A percentile compares a stretch with the other conserved stretches of the same genome.
Conservation (phyloP, 768 basidiomycete genomes). For the Amyloporia xantha region DNA sequence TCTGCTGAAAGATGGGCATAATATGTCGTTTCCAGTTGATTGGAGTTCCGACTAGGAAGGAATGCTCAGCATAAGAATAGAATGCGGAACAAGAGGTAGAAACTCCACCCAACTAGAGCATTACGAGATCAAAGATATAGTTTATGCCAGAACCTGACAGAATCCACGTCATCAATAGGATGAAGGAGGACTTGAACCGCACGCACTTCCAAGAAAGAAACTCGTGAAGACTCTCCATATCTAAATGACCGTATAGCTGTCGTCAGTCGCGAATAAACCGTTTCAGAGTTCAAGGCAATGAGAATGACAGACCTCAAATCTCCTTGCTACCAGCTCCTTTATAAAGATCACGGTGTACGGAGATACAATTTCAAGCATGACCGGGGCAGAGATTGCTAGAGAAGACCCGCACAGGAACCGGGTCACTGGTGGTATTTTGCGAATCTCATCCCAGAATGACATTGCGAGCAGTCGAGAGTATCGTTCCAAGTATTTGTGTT, state of each 20-base stretch:
- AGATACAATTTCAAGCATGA: conserved; percentile 47
- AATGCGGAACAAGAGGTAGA: background rate
- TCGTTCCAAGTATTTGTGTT: background rate
- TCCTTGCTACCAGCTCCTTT: conserved; percentile 34
- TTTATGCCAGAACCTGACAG: conserved; percentile 39
- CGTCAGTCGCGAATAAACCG: background rate
- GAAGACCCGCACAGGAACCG: conserved; percentile 60
- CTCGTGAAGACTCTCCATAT: conserved; percentile 69
- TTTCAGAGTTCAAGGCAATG: background rate
- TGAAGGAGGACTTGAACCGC: background rate
- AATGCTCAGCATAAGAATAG: background rate
- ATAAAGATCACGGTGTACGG: conserved; percentile 52
- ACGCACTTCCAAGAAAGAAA: conserved; percentile 62
- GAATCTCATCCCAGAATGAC: conserved; percentile 44
- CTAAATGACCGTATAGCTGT: conserved; percentile 29
- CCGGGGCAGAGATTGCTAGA: conserved; percentile 51
- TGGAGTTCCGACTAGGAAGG: conserved; percentile 52
- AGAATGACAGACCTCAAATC: conserved; percentile 44
- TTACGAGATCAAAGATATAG: conserved; percentile 60
- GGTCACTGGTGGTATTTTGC: conserved; percentile 81
- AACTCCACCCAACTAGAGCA: conserved; percentile 53
- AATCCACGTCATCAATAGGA: background rate
- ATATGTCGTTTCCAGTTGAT: conserved; percentile 56
- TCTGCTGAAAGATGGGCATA: conserved; percentile 61
- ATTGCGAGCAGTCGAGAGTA: conserved; percentile 6